These are phyloP conservation scores for Amphirosellinia nigrospora DNA, from an alignment of 495 filamentous ascomycete species.

Conservation along the genomic window DNA sequence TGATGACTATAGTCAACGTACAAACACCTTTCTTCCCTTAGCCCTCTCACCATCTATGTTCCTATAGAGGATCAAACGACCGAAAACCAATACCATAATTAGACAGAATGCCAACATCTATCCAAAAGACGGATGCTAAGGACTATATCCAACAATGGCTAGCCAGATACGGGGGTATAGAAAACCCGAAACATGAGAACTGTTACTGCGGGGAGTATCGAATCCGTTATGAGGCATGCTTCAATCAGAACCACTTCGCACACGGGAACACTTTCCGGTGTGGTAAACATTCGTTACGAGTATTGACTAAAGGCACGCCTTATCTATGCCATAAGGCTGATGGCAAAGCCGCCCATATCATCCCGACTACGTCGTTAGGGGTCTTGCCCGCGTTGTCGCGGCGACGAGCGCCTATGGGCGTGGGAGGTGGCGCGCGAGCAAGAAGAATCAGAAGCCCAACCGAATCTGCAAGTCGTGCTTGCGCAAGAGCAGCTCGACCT, in stretches of 20 bases:
- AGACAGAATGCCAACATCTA: not conserved
- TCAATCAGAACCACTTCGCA: not conserved
- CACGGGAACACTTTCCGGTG: not conserved
- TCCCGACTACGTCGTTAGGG: not conserved
- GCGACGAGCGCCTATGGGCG: too few species aligned
- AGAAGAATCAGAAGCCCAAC: not conserved
- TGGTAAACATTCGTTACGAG: not conserved
- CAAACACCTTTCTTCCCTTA: too few species aligned
- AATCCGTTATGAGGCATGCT: not conserved
- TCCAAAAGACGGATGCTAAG: not conserved
- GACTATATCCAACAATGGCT: not conserved
- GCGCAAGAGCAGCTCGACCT: not conserved
- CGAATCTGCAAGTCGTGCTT: too few species aligned
- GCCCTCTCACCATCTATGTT: too few species aligned
- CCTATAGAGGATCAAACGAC: too few species aligned
- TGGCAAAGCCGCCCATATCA: not conserved
- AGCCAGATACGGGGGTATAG: not conserved
- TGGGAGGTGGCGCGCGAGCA: too few species aligned
- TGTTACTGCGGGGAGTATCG: not conserved
- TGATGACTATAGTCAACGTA: too few species aligned
- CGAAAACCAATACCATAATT: too few species aligned
- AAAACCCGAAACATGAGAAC: not conserved
- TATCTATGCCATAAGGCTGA: not conserved
- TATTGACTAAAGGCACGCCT: not conserved
- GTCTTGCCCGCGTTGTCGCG: too few species aligned